phyloP scores from a whole-genome alignment of 2,329 filamentous ascomycete species.

The Alternaria metachromatica region DNA sequence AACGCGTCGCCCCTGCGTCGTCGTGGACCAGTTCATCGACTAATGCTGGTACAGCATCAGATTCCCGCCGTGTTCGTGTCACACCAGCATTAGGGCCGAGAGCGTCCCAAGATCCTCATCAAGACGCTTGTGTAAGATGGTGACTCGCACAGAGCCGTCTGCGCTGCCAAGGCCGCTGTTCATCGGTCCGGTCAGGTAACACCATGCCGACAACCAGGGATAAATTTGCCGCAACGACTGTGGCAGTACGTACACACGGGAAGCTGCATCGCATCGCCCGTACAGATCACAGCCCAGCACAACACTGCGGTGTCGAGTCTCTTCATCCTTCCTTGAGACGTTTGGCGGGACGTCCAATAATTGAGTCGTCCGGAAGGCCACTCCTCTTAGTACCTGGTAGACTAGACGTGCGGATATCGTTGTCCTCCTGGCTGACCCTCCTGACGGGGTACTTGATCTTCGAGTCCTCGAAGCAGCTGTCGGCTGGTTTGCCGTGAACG shows the following conservation, averaged over 20 bases:
- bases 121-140: conserved; percentile 2
- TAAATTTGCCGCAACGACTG: conserved; percentile 9
- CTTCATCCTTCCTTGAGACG: conserved; percentile 58
- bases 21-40: neutral
- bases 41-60: conserved; percentile 1
- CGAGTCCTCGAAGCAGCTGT: conserved; percentile 89
- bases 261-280: conserved; percentile 2
- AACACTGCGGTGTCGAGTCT: neutral
- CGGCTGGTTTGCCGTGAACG: conserved; percentile 65
- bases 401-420: conserved; percentile 90
- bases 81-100: neutral
- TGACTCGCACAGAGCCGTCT: conserved; percentile 11
- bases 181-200: neutral
- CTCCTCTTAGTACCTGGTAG: conserved; percentile 90
- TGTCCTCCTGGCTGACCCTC: conserved; percentile 91
- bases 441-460: conserved; percentile 89
- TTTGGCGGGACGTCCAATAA: conserved; percentile 65
- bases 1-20: neutral
- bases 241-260: conserved; percentile 6
- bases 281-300: neutral
- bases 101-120: neutral
- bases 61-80: conserved; percentile 4
- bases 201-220: conserved; percentile 6
- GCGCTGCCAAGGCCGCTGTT: neutral
- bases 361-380: conserved; percentile 79